Evolutionary conservation across 495 filamentous ascomycete species (phyloP).

Genomic region (Astrothelium macrocarpum): DNA sequence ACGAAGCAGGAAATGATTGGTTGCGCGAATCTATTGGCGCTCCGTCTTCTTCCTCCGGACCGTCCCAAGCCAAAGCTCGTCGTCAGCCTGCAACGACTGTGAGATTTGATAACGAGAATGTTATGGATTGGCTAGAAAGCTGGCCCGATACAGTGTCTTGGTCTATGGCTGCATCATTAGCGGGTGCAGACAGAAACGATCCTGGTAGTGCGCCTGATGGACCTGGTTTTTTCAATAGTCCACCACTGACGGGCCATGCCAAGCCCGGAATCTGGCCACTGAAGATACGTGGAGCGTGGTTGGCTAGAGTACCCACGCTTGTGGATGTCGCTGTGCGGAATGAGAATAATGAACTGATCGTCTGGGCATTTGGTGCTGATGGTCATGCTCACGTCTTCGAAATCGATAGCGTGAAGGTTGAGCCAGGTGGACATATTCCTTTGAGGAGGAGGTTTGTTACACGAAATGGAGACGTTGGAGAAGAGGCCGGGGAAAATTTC

Average conservation of each 20-base stretch:
- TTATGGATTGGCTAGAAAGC: conserved; percentile 16
- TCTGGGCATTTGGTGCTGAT: conserved; percentile 36
- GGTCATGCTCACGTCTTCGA: conserved; percentile 21
- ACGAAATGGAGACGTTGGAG: conserved; percentile 23
- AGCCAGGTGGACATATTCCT: neutral
- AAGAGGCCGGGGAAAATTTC: conserved; percentile 13
- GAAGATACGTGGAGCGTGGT: conserved; percentile 30
- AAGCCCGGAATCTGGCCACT: conserved; percentile 27
- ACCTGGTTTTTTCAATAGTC: conserved; percentile 13
- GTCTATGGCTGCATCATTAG: conserved; percentile 4
- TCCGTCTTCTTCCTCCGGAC: conserved; percentile 8
- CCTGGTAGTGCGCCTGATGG: neutral
- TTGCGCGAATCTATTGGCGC: neutral
- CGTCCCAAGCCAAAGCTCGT: conserved; percentile 9
- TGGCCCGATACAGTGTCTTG: conserved; percentile 15
- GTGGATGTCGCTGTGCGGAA: conserved; percentile 35
- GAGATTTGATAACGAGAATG: neutral
- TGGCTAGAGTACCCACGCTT: conserved; percentile 29
- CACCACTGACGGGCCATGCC: neutral
- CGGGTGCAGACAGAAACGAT: neutral
- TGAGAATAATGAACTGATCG: conserved; percentile 24
- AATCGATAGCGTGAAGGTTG: neutral
- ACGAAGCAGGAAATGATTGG: neutral
- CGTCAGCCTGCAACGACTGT: neutral
- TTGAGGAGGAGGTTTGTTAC: conserved; percentile 11